A percentile compares a stretch with the other conserved stretches of the same genome.
Evolutionary conservation across 371 early-diverging fungal species (phyloP).

Genomic region (Lichtheimia ornata): DNA sequence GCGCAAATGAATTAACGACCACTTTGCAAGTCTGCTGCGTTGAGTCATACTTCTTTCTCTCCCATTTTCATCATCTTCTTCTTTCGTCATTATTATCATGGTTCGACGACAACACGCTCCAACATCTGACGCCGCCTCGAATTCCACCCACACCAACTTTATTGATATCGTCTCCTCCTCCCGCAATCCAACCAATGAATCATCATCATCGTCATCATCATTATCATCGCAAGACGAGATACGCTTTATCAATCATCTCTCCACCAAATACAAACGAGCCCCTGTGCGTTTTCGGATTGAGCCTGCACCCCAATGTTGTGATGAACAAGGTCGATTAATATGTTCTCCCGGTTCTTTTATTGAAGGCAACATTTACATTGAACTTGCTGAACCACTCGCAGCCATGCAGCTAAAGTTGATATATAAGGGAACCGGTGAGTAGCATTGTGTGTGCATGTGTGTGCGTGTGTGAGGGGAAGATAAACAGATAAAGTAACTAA

Average conservation of each 20-base stretch:
- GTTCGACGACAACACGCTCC: no score
- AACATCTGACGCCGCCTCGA: neutral
- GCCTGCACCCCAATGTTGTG: conserved; percentile 9
- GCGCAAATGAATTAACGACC: neutral
- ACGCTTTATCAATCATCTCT: conserved; percentile 8
- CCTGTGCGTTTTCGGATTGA: conserved; percentile 20
- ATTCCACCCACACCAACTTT: no score
- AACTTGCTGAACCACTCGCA: conserved; percentile 27
- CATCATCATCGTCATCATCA: no score
- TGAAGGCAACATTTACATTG: conserved; percentile 31
- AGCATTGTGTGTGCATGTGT: no score
- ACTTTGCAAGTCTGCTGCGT: no score
- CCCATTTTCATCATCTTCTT: neutral
- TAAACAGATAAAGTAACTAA: neutral
- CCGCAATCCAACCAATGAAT: neutral
- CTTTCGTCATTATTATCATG: no score
- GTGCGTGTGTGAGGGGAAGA: neutral
- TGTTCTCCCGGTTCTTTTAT: conserved; percentile 39
- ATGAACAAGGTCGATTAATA: conserved; percentile 12
- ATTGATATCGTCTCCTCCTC: no score
- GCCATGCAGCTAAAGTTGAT: conserved; percentile 37
- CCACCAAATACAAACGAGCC: conserved; percentile 10
- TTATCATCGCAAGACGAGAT: conserved; percentile 2
- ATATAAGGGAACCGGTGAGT: conserved; percentile 38
- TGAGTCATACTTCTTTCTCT: no score